Percentiles rank a stretch among this genome's conserved stretches.
phyloP scores from a whole-genome alignment of 2,329 filamentous ascomycete genomes.

The Lachnellula cervina region DNA sequence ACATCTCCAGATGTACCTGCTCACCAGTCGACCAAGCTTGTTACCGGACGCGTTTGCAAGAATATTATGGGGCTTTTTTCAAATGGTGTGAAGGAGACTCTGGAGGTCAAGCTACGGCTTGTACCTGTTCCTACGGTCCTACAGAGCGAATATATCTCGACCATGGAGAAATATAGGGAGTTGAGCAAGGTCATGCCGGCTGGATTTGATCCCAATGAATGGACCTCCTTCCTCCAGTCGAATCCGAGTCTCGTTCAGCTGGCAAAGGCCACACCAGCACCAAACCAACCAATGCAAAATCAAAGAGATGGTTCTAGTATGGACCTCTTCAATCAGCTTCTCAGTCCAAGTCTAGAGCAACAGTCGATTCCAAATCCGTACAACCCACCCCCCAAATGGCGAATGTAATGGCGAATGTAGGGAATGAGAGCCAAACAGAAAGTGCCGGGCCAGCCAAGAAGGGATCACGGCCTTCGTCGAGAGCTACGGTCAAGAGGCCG shows the following conservation, averaged over 20 bases:
- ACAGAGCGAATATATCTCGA: slow-evolving; percentile 56
- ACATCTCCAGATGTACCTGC: slow-evolving; percentile 48
- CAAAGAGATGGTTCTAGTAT: slow-evolving; percentile 28
- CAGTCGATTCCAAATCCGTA: slow-evolving; percentile 17
- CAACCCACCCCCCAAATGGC: slow-evolving; percentile 13
- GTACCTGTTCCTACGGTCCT: slow-evolving; percentile 61
- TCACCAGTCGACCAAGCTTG: slow-evolving; percentile 61
- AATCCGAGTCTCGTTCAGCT: slow-evolving; percentile 51
- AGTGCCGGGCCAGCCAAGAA: slow-evolving; percentile 18
- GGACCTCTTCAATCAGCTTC: slow-evolving; percentile 37
- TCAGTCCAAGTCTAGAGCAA: slow-evolving; percentile 28
- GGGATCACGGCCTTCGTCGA: slow-evolving; percentile 25
- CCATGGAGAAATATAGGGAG: slow-evolving; percentile 56
- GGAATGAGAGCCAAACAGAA: slow-evolving; percentile 12
- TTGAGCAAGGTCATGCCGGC: slow-evolving; percentile 52
- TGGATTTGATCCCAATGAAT: slow-evolving; percentile 67
- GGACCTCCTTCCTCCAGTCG: slow-evolving; percentile 71
- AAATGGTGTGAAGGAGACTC: slow-evolving; percentile 76
- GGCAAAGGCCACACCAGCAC: slow-evolving; percentile 16
- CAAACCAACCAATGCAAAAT: not conserved
- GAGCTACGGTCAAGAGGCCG: slow-evolving; percentile 26
- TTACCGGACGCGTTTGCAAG: slow-evolving; percentile 86
- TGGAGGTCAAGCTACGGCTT: slow-evolving; percentile 89
- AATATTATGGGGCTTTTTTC: slow-evolving; percentile 81
- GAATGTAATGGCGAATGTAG: slow-evolving; percentile 12